phyloP scores from a whole-genome alignment of 1,284 basidiomycete genomes.

The Papiliotrema fonsecae region DNA sequence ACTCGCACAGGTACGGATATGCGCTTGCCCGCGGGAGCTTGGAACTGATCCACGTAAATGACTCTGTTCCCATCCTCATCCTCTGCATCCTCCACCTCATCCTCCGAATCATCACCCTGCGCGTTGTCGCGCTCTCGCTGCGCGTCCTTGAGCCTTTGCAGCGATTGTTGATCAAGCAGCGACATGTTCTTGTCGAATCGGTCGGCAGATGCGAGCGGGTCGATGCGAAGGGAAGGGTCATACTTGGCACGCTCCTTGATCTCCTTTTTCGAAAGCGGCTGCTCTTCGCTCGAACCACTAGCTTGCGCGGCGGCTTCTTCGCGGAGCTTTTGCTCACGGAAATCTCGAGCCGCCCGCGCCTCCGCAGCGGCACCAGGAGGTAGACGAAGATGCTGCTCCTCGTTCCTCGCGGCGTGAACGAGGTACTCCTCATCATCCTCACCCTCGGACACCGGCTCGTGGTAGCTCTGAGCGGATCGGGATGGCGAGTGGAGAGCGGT shows the following conservation, averaged over 20 bases:
- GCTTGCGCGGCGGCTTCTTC: constrained; percentile 44
- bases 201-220: constrained; percentile 75
- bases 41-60: constrained; percentile 66
- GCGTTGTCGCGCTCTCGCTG: constrained; percentile 46
- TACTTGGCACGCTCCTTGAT: constrained; percentile 21
- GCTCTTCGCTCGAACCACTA: neutral
- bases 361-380: constrained; percentile 65
- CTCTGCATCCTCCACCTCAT: constrained; percentile 46
- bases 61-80: constrained; percentile 30
- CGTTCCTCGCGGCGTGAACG: constrained; percentile 65
- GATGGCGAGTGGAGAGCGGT: constrained; percentile 43
- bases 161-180: constrained; percentile 36
- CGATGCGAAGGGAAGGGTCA: constrained; percentile 60
- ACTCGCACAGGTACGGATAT: constrained; percentile 89
- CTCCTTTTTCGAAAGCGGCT: neutral
- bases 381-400: constrained; percentile 71
- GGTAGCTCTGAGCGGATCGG: constrained; percentile 53
- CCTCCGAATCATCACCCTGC: constrained; percentile 31
- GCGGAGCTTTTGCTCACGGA: constrained; percentile 71
- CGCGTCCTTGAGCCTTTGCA: constrained; percentile 56
- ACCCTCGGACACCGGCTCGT: constrained; percentile 84
- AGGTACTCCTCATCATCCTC: constrained; percentile 65
- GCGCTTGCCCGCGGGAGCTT: constrained; percentile 78
- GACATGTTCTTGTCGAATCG: constrained; percentile 65
- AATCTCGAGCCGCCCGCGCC: constrained; percentile 75